A percentile compares a stretch with the other conserved stretches of the same genome.
Evolutionary conservation across 192 early-diverging fungal species (phyloP).

Genomic region (Podila horticola): DNA sequence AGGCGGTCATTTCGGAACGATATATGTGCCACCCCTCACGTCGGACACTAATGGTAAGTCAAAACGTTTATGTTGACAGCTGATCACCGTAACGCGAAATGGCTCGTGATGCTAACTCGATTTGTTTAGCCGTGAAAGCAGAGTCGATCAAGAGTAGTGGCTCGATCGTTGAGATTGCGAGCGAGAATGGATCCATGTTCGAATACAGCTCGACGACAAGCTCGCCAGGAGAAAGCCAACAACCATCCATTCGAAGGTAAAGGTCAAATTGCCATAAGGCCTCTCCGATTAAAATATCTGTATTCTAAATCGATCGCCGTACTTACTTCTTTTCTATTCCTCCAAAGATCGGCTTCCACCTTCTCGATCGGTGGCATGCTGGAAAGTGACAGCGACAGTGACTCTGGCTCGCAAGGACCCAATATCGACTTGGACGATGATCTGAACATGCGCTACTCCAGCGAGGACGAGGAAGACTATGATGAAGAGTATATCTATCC

Average conservation of each 20-base stretch:
- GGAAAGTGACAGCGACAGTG: constrained; percentile 28
- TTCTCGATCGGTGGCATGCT: constrained; percentile 26
- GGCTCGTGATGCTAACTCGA: background rate
- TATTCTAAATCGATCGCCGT: background rate
- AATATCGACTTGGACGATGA: constrained; percentile 43
- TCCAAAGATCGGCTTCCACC: constrained; percentile 18
- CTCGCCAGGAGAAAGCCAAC: background rate
- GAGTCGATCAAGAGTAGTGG: constrained; percentile 6
- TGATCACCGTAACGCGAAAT: background rate
- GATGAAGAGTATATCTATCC: constrained; percentile 19
- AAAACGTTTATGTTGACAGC: background rate
- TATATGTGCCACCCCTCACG: constrained; percentile 63
- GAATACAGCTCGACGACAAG: constrained; percentile 20
- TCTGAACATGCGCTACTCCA: constrained; percentile 28
- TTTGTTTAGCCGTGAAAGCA: constrained; percentile 13
- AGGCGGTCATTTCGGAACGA: constrained; percentile 57
- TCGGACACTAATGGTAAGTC: constrained; percentile 48
- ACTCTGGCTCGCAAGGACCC: constrained; percentile 18
- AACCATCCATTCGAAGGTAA: constrained; percentile 25
- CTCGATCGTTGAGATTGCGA: constrained; percentile 35
- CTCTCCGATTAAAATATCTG: background rate
- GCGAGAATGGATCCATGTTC: constrained; percentile 36
- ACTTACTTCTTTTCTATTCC: background rate
- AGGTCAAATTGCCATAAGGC: no score
- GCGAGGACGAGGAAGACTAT: constrained; percentile 15